phyloP scores from a whole-genome alignment of 2,329 filamentous ascomycete genomes.

The Aspergillus vadensis region DNA sequence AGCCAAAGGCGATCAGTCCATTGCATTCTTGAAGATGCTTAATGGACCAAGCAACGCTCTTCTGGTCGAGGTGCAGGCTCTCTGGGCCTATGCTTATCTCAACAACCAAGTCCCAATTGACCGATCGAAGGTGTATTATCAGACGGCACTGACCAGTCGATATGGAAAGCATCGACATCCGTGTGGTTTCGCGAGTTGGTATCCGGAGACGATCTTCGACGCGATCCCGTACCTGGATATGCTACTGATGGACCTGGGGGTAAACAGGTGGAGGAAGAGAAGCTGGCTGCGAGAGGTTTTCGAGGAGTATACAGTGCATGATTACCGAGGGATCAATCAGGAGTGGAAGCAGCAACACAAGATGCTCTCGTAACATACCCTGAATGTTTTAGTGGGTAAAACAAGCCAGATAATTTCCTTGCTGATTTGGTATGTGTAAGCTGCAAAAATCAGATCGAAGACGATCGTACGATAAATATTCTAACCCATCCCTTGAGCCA shows the following conservation, averaged over 20 bases:
- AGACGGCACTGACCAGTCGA: constrained; percentile 3
- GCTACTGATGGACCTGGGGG: constrained; percentile 3
- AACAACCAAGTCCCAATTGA: constrained; percentile 1
- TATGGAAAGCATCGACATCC: constrained; percentile 7
- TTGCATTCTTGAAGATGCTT: constrained; percentile 7
- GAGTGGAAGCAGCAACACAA: constrained; percentile 7
- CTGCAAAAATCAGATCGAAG: no score
- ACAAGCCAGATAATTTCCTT: no score
- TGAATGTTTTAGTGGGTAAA: no score
- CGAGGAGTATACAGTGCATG: constrained; percentile 5
- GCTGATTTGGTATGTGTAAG: no score
- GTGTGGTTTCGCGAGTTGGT: constrained; percentile 7
- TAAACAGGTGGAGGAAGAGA: background rate
- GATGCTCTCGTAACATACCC: no score
- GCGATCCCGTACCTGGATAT: constrained; percentile 5
- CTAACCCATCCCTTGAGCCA: no score
- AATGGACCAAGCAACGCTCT: background rate
- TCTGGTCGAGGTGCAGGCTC: constrained; percentile 1
- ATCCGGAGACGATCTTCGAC: constrained; percentile 8
- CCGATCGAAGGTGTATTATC: background rate
- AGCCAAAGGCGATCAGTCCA: background rate
- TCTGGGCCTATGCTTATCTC: constrained; percentile 9
- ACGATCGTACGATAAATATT: no score
- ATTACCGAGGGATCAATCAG: constrained; percentile 1
- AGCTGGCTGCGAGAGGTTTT: background rate